A percentile compares a stretch with the other conserved stretches of the same genome.
Conservation (phyloP, 2,329 filamentous ascomycete genomes). For the Magnaporthiopsis incrustans region DNA sequence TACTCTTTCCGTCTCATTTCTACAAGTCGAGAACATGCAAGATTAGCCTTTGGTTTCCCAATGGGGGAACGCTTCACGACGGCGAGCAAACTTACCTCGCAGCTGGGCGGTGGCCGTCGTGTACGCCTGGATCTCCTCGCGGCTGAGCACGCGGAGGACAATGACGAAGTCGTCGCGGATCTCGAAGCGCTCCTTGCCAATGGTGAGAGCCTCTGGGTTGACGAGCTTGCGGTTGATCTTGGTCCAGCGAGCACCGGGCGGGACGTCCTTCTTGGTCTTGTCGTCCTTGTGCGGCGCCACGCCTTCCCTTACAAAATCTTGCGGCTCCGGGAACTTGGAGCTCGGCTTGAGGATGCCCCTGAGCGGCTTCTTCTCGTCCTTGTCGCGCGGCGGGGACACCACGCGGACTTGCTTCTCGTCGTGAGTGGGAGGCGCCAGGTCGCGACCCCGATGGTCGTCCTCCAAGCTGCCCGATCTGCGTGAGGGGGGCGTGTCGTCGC, state of each 20-base stretch:
- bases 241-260: conserved; percentile 78
- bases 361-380: conserved; percentile 52
- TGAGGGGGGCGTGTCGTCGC: background rate
- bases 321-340: conserved; percentile 77
- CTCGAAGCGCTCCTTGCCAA: conserved; percentile 86
- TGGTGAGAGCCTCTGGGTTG: conserved; percentile 77
- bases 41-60: background rate
- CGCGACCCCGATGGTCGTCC: conserved; percentile 3
- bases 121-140: conserved; percentile 84
- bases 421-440: background rate
- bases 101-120: conserved; percentile 74
- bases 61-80: background rate
- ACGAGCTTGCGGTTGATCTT: conserved; percentile 85
- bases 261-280: conserved; percentile 64
- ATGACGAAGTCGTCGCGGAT: conserved; percentile 91
- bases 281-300: conserved; percentile 91
- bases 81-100: conserved; percentile 51
- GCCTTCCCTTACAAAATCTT: conserved; percentile 75
- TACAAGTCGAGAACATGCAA: conserved; percentile 7
- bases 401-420: conserved; percentile 43
- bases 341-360: conserved; percentile 87
- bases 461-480: conserved; percentile 5
- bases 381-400: conserved; percentile 61
- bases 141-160: conserved; percentile 76
- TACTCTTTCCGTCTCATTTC: conserved; percentile 31